Base-by-base conservation (phyloP, 2,329 filamentous ascomycete species). In the Lachnellula arida region DNA sequence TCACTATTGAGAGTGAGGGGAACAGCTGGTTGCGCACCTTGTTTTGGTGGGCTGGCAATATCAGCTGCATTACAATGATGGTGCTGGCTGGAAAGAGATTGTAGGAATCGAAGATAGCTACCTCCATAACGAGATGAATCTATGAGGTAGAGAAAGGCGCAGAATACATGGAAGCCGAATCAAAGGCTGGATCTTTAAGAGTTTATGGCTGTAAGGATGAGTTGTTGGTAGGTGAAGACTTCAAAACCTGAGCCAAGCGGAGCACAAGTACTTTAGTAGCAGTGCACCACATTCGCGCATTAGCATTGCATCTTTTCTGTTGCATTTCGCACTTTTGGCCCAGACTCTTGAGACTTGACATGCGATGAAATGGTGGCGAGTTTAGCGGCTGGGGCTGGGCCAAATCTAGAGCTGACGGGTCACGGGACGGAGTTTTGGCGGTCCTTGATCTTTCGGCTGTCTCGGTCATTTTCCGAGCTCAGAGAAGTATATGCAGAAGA, bases 21-120 rank as follows among this genome's bases (percentile, higher is more conserved):
- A 69, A 68, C 65, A 72, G 71, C 49, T 66, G 67, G 56, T n/a
- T 72, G 8, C 65, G 76, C 49, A 73, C 70, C 1, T 37, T 72
- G 12, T 59, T 66, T 15, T 78, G 75, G 74, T 78, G 75, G 75
- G 66, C 64, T 15, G 73, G 72, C 3, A 78, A 77, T 67, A 23
- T 70, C 1, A 70, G 70, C 57, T 77, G 74, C 58, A 66, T 77
- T 35, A 62, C 63, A 17, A 55, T 74, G 56, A 57, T 75, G 44
- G 72, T 68, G 67, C 58, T 67, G 44, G 69, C 66, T 15, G 67
- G 65, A 11, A 64, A 63, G 54, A 65, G 49, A 34, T 35, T 55
- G 35, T 53, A 53, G 74, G 76, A 17, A 17, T 7, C 2, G 3
- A 15, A 39, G 2, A 39, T n/a, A n/a, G 37, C n/a, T 15, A 37